Evolutionary conservation across 2,329 filamentous ascomycete species (phyloP).

Genomic region (Aureobasidium lini): DNA sequence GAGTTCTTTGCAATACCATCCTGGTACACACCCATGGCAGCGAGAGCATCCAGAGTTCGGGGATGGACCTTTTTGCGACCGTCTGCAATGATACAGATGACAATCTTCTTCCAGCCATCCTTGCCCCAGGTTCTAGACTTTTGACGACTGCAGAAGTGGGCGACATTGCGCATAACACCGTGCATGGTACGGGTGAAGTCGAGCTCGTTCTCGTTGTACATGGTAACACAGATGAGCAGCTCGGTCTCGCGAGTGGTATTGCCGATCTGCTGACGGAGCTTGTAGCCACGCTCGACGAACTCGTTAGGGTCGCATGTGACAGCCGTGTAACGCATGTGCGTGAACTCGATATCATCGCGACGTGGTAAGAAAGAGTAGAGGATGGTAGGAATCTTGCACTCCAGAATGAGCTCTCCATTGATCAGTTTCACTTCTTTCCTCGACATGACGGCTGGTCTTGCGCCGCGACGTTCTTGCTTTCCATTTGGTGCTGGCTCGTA

Average conservation of each 20-base stretch:
- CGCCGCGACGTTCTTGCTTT: slow-evolving; percentile 79
- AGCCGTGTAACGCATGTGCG: slow-evolving; percentile 96
- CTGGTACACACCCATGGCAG: slow-evolving; percentile 96
- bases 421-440: slow-evolving; percentile 93
- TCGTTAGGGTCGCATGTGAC: slow-evolving; percentile 98
- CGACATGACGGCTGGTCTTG: slow-evolving; percentile 77
- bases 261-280: slow-evolving; percentile 84
- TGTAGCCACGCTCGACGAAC: slow-evolving; percentile 82
- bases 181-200: slow-evolving; percentile 97
- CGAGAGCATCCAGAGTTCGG: slow-evolving; percentile 84
- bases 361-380: slow-evolving; percentile 93
- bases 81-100: slow-evolving; percentile 93
- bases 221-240: slow-evolving; percentile 92
- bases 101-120: slow-evolving; percentile 97
- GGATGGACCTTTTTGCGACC: slow-evolving; percentile 90
- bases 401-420: slow-evolving; percentile 93
- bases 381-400: slow-evolving; percentile 98
- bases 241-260: slow-evolving; percentile 72
- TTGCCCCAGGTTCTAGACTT: slow-evolving; percentile 96
- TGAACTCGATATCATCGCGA: slow-evolving; percentile 91
- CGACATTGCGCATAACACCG: slow-evolving; percentile 96
- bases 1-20: slow-evolving; percentile 97
- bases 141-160: slow-evolving; percentile 87
- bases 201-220: slow-evolving; percentile 99
- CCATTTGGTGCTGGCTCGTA: slow-evolving; percentile 84